Conservation (phyloP, 2,329 filamentous ascomycete species). For the Conoideocrella luteorostrata region DNA sequence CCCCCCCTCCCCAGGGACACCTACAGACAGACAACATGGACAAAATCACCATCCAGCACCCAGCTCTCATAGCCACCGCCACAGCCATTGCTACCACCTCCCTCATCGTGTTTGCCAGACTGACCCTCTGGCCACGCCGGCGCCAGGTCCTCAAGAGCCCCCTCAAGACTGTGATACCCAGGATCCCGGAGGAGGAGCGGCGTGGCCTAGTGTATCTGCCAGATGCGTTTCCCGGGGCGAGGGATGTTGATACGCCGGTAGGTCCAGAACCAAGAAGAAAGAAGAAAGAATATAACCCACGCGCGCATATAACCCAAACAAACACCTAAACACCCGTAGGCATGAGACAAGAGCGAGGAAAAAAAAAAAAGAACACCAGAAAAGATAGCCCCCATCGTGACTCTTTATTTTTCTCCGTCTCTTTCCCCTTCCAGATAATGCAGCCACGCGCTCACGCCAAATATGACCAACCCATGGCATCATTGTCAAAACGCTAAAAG, state of each 20-base stretch:
- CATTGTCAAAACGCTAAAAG: too few relatives aligned
- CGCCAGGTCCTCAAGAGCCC: conserved; percentile 37
- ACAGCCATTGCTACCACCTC: conserved; percentile 36
- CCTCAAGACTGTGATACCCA: conserved; percentile 33
- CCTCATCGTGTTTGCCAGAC: conserved; percentile 27
- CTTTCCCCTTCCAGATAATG: too few relatives aligned
- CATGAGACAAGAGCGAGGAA: too few relatives aligned
- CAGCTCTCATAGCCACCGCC: conserved; percentile 29
- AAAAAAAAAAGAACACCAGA: too few relatives aligned
- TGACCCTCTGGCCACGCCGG: conserved; percentile 33
- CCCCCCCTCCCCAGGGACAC: too few relatives aligned
- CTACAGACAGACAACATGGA: too few relatives aligned
- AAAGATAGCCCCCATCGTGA: too few relatives aligned
- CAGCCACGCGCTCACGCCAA: too few relatives aligned
- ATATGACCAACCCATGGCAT: too few relatives aligned
- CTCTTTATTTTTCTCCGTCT: too few relatives aligned
- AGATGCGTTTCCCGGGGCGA: conserved; percentile 62
- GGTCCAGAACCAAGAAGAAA: conserved; percentile 13
- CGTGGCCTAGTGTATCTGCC: conserved; percentile 50
- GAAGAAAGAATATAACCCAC: conserved; percentile 7
- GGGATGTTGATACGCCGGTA: conserved; percentile 65
- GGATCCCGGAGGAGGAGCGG: conserved; percentile 29
- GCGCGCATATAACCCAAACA: too few relatives aligned
- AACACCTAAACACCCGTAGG: too few relatives aligned
- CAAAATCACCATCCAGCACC: neutral